Base-by-base conservation (phyloP, 2,329 filamentous ascomycete species). In the Paramyrothecium roridum region DNA sequence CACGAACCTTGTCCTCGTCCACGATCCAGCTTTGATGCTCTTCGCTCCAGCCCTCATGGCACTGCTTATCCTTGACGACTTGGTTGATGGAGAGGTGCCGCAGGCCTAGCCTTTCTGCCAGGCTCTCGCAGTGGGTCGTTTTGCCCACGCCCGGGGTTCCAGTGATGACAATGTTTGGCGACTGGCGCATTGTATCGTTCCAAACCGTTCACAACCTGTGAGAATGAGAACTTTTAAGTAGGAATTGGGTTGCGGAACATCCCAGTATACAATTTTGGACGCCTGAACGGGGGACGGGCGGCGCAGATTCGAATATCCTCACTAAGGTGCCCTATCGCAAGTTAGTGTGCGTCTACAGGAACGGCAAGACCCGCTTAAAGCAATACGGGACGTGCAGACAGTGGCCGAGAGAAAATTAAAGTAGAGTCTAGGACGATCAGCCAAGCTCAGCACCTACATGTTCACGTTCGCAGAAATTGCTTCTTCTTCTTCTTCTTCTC, bases 71-170 rank as follows among this genome's bases (percentile, higher is more conserved):
- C 74, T 96, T 97, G 58, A 96, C 93, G 43, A 98, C 80, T 64
- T 96, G 85, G 72, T 98, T 99, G 66, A 99, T 85, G 11, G 89
- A 89, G 16, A 99, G 73, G 71, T 97, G 93, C 65, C 86, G 87
- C 61, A 98, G 76, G 2, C 88, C 90, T 10, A 88, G 89, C 57
- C 82, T 85, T 67, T 88, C 80, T 8, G 91, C 90, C 50, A 99
- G 78, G 65, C 85, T 81, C 72, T 96, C 90, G 69, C 90, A 91
- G 71, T 96, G 93, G 8, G 90, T 96, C 19, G 93, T 96, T 78
- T 99, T 99, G 67, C 95, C 95, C 26, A 96, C 91, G 54, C 95
- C 95, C 1, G 95, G 95, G 20, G 95, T 99, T 61, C 95, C 95
- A 45, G 95, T 98, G 62, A 99, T 82, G 63, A 99, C 89, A 66